Percentiles rank a stretch among this genome's conserved stretches.
Conservation (phyloP, 108 stramenopile genomes). For the Bacterosira constricta region DNA sequence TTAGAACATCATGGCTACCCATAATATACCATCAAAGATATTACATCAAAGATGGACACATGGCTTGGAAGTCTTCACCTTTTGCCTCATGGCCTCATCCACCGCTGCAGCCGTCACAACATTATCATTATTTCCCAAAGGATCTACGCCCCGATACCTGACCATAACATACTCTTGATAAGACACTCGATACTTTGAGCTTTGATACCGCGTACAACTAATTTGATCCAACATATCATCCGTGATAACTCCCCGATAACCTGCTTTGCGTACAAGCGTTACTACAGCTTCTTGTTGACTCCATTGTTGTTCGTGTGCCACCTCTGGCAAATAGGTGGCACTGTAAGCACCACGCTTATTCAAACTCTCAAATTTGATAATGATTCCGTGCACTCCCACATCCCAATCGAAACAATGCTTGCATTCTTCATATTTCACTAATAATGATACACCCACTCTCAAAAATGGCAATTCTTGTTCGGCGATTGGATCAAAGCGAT, state of each 20-base stretch:
- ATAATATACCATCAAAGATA: too few relatives aligned
- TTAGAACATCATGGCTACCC: too few relatives aligned
- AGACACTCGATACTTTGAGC: slow-evolving; percentile 60
- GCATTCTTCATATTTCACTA: slow-evolving; percentile 76
- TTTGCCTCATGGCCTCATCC: slow-evolving; percentile 20
- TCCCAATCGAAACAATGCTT: slow-evolving; percentile 68
- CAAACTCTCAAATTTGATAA: slow-evolving; percentile 54
- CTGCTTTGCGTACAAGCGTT: slow-evolving; percentile 74
- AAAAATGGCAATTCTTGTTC: slow-evolving; percentile 54
- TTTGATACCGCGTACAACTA: slow-evolving; percentile 76
- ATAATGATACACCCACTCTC: slow-evolving; percentile 71
- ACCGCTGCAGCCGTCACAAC: slow-evolving; percentile 6
- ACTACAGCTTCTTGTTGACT: slow-evolving; percentile 53
- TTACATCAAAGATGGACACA: slow-evolving; percentile 30
- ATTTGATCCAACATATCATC: slow-evolving; percentile 46
- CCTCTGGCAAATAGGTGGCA: slow-evolving; percentile 82
- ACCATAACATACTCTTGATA: slow-evolving; percentile 66
- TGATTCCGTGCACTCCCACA: slow-evolving; percentile 80
- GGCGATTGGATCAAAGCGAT: slow-evolving; percentile 68
- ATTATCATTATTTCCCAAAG: slow-evolving; percentile 16
- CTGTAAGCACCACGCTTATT: slow-evolving; percentile 23
- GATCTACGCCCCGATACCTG: slow-evolving; percentile 16
- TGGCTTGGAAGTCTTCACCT: slow-evolving; percentile 9
- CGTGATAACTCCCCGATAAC: slow-evolving; percentile 56
- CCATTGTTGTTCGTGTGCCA: slow-evolving; percentile 73